These are phyloP conservation scores for Starmerella riodocensis DNA, from an alignment of 805 yeast genomes.

Conservation along the genomic window DNA sequence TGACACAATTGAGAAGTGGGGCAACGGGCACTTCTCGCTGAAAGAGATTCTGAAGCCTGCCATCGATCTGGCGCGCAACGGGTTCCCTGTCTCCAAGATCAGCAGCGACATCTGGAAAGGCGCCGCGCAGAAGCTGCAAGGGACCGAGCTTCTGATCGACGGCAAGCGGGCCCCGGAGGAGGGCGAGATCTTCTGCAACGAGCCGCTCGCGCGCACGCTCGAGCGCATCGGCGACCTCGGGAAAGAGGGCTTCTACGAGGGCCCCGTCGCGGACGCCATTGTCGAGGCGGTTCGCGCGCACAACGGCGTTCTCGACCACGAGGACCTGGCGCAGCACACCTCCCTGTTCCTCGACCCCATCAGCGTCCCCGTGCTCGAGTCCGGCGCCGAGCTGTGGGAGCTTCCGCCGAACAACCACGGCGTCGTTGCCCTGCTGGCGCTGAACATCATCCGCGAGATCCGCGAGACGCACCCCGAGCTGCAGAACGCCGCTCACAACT, in stretches of 20 bases:
- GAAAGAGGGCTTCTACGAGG: conserved; percentile 54
- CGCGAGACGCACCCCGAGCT: conserved; percentile 36
- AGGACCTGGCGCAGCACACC: conserved; percentile 45
- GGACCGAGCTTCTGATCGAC: conserved; percentile 27
- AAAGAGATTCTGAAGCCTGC: conserved; percentile 35
- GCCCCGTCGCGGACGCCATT: conserved; percentile 55
- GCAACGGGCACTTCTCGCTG: conserved; percentile 51
- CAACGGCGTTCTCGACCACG: conserved; percentile 44
- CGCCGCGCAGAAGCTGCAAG: conserved; percentile 31
- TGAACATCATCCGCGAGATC: conserved; percentile 51
- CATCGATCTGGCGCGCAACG: conserved; percentile 54
- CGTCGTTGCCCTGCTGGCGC: conserved; percentile 54
- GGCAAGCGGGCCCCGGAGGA: conserved; percentile 36
- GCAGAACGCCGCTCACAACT: conserved; percentile 38
- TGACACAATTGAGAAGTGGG: conserved; percentile 58
- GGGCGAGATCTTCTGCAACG: conserved; percentile 47
- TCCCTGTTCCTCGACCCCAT: conserved; percentile 59
- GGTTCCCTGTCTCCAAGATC: conserved; percentile 52
- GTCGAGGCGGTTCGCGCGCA: conserved; percentile 38
- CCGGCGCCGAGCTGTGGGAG: conserved; percentile 53
- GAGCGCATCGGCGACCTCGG: conserved; percentile 43
- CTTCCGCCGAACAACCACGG: conserved; percentile 82
- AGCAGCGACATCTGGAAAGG: conserved; percentile 39
- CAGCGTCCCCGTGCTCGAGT: conserved; percentile 30
- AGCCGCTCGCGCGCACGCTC: conserved; percentile 40